Evolutionary conservation across 768 basidiomycete genomes (phyloP).

Genomic region (Rhizopogon salebrosus): DNA sequence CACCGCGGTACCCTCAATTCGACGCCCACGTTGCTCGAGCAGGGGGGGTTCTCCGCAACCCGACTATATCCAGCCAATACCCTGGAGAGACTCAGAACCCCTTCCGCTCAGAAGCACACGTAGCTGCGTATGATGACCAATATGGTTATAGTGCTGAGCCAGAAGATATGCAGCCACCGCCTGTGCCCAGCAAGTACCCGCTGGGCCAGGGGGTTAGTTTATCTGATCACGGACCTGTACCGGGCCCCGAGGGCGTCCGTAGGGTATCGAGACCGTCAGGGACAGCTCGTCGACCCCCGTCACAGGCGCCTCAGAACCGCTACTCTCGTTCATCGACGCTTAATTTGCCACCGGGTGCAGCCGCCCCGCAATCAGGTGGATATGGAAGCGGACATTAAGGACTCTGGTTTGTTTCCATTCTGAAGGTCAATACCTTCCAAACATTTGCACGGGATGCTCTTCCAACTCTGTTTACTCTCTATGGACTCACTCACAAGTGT

Average conservation of each 20-base stretch:
- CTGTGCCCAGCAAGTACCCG: constrained; percentile 11
- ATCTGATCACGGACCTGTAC: constrained; percentile 80
- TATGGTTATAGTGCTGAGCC: constrained; percentile 30
- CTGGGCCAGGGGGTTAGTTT: constrained; percentile 67
- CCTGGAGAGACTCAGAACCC: constrained; percentile 50
- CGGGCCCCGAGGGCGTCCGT: constrained; percentile 71
- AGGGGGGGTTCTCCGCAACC: constrained; percentile 35
- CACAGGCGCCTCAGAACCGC: constrained; percentile 60
- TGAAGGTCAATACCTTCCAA: constrained; percentile 1
- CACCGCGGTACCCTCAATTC: constrained; percentile 25
- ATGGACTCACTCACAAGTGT: not conserved
- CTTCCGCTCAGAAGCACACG: constrained; percentile 47
- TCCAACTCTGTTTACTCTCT: constrained; percentile 1
- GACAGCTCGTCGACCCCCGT: constrained; percentile 47
- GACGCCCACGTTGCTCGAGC: constrained; percentile 37
- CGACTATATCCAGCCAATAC: constrained; percentile 32
- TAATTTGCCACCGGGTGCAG: constrained; percentile 71
- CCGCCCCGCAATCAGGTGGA: constrained; percentile 45
- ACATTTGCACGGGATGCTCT: constrained; percentile 1
- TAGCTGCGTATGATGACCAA: constrained; percentile 34
- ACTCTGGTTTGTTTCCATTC: constrained; percentile 1
- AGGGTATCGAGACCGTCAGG: constrained; percentile 60
- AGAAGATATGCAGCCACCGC: constrained; percentile 27
- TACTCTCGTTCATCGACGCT: constrained; percentile 62
- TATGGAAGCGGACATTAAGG: constrained; percentile 7